These are phyloP conservation scores for Phaffia tasmanica DNA, from an alignment of 768 basidiomycete genomes.

Conservation along the genomic window DNA sequence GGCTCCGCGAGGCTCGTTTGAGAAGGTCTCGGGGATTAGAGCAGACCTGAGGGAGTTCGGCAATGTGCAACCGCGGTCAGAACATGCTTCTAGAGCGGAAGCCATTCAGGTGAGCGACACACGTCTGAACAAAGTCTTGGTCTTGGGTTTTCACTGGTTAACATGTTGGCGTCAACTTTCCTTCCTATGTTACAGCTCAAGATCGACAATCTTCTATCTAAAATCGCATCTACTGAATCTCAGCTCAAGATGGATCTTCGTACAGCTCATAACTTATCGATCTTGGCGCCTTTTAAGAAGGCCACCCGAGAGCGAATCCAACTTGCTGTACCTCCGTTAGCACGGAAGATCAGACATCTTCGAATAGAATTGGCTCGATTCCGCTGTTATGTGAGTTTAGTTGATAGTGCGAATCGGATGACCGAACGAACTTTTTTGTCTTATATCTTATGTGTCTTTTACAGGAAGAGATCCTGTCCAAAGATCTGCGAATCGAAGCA, in stretches of 20 bases:
- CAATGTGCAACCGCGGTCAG: not conserved
- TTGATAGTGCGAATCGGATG: no score
- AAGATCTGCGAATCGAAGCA: slow-evolving; percentile 15
- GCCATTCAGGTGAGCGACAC: slow-evolving; percentile 9
- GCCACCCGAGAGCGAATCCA: slow-evolving; percentile 68
- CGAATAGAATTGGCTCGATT: slow-evolving; percentile 47
- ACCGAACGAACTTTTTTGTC: no score
- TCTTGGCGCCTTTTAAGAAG: slow-evolving; percentile 76
- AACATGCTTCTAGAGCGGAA: slow-evolving; percentile 21
- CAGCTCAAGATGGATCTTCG: slow-evolving; percentile 60
- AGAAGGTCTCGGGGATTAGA: slow-evolving; percentile 13
- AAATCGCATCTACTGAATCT: slow-evolving; percentile 47
- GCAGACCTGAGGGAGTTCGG: slow-evolving; percentile 7
- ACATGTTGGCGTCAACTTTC: no score
- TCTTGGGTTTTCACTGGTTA: no score
- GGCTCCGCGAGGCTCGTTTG: slow-evolving; percentile 10
- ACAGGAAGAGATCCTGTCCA: slow-evolving; percentile 12
- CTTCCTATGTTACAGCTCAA: slow-evolving; percentile 45
- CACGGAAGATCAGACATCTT: slow-evolving; percentile 54
- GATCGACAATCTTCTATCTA: slow-evolving; percentile 54
- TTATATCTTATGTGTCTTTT: no score
- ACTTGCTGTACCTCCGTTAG: slow-evolving; percentile 50
- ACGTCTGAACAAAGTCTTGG: not conserved
- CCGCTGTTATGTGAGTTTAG: slow-evolving; percentile 5
- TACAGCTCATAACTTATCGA: slow-evolving; percentile 65